Base-by-base conservation (phyloP, 495 filamentous ascomycete species). In the Hypoxylon perforatum region DNA sequence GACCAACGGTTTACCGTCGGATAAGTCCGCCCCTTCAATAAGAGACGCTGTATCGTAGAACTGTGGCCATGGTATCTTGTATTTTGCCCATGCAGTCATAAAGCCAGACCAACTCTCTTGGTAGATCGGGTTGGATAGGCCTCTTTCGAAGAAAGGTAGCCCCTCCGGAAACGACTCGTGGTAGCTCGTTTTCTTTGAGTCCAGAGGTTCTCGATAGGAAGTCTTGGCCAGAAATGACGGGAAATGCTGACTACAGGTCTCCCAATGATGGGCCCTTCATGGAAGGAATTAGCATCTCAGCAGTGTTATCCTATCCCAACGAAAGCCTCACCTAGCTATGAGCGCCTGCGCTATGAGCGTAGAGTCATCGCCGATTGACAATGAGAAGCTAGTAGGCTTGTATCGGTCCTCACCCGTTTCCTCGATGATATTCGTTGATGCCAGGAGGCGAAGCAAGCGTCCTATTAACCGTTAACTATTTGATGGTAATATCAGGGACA, bases 351-450 rank as follows among this genome's bases (percentile, higher is more conserved):
- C 33, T 10, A 70, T 35, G 15, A 28, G 45, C 4, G 28, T 46
- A 15, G 44, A 62, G 11, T 60, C 45, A 63, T 68, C 63, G 5
- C 69, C 69, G 19, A 62, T 35, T 15, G 61, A 47, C 4, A 69
- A 39, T 0, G 64, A 68, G 36, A 71, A 57, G 3, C 12, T 3
- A 10, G 64, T 73, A 30, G 64, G 61, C 41, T 65, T 65, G 41
- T 66, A 73, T 18, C 61, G 55, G 42, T 72, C 65, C 53, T 74
- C 57, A 10, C 61, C 57, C 9, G 65, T 64, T 52, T 72, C 72
- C n/a, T 62, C 59, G 14, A 74, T 62, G 17, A 74, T 65, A 19
- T 67, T 44, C 17, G 50, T 36, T 7, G 65, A 58, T 12, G 54
- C 53, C 17, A 74, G 33, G 12, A 72, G 45, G 10, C 69, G 63